Evolutionary conservation across 129 eudicot species (phyloP).

Genomic region (Flaveria robusta): DNA sequence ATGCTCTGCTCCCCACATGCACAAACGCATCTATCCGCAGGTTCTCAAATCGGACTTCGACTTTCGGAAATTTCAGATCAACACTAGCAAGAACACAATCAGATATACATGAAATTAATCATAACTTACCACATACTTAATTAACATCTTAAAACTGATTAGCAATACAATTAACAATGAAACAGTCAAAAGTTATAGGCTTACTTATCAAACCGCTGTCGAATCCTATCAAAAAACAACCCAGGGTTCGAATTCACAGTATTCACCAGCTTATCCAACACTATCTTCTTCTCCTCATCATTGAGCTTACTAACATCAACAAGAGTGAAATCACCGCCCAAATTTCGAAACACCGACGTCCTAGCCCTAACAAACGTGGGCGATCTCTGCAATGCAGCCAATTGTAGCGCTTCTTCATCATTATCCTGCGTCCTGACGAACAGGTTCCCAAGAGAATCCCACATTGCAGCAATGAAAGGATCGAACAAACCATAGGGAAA

Average conservation of each 20-base stretch:
- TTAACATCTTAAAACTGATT: not conserved
- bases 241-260: conserved; percentile 57
- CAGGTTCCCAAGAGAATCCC: conserved; percentile 43
- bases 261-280: conserved; percentile 63
- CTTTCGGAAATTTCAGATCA: conserved; percentile 82
- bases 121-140: not conserved
- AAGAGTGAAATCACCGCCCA: conserved; percentile 56
- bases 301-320: conserved; percentile 69
- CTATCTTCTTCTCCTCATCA: conserved; percentile 54
- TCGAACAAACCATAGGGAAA: conserved; percentile 17
- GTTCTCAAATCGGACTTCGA: conserved; percentile 77
- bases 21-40: conserved; percentile 72
- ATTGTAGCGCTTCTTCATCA: conserved; percentile 59
- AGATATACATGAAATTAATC: not conserved
- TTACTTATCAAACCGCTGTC: conserved; percentile 79
- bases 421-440: conserved; percentile 39
- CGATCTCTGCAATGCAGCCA: conserved; percentile 78
- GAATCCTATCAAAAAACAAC: conserved; percentile 65
- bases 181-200: not conserved
- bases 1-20: conserved; percentile 94
- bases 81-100: conserved; percentile 49
- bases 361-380: conserved; percentile 65
- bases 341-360: conserved; percentile 52
- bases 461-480: conserved; percentile 35
- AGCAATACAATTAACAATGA: not conserved